phyloP scores from a whole-genome alignment of 495 filamentous ascomycete species.

The Hypoxylon fuscum region DNA sequence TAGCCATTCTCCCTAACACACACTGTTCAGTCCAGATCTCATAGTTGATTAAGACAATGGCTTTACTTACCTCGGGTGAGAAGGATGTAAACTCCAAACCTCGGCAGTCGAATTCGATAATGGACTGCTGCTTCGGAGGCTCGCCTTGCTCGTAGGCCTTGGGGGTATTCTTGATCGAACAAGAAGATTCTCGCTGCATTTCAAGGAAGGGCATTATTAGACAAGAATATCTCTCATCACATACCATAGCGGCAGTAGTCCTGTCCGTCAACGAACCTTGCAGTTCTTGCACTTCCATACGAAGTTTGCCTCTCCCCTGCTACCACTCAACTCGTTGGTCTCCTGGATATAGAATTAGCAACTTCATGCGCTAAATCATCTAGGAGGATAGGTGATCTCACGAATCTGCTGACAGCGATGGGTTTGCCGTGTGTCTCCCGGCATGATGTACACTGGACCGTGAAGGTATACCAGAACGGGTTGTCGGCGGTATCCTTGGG shows the following conservation, averaged over 20 bases:
- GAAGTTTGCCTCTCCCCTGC: constrained; percentile 95
- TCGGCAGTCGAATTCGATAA: constrained; percentile 91
- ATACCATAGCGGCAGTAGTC: not conserved
- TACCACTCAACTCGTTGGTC: constrained; percentile 84
- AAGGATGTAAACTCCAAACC: constrained; percentile 93
- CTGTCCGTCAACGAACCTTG: constrained; percentile 60
- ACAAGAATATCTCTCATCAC: not conserved
- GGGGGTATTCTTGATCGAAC: constrained; percentile 74
- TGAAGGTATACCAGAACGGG: constrained; percentile 96
- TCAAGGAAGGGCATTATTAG: not conserved
- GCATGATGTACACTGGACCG: constrained; percentile 95
- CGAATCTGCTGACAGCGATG: constrained; percentile 87
- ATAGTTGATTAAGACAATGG: not conserved
- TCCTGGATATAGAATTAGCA: constrained; percentile 62
- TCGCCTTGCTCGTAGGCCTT: constrained; percentile 71
- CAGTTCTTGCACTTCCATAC: constrained; percentile 98
- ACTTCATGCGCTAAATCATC: not conserved
- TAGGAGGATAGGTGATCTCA: constrained; percentile 55
- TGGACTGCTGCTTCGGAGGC: constrained; percentile 75
- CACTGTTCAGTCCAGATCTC: constrained; percentile 2
- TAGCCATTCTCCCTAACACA: constrained; percentile 84
- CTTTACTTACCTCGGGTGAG: constrained; percentile 74
- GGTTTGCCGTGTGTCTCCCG: constrained; percentile 89
- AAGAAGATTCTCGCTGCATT: constrained; percentile 64
- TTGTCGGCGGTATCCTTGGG: constrained; percentile 81